Evolutionary conservation across 768 basidiomycete species (phyloP), one percentile per base, ranked within the genome.

Genomic region (Termitomyces titanicus): DNA sequence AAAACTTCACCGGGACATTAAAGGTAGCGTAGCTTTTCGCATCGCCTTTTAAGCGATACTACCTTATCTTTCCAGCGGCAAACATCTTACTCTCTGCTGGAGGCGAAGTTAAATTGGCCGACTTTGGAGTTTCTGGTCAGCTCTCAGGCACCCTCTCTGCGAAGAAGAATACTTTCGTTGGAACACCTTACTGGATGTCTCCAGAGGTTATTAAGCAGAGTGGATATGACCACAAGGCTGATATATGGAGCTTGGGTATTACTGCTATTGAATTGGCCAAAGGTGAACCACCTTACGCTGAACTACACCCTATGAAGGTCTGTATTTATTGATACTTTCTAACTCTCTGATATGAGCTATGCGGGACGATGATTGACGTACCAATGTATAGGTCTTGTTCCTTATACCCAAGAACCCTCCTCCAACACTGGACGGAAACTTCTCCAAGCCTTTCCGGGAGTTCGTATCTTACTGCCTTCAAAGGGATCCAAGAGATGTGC

Each of bases 171-270:
- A 99, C 96, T 0, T 98, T 95, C 68, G 96, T 96, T 31, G 93
- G 93, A 27, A 95, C 96, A 17, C 96, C 96, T 3, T 99, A 98
- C 68, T 99, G 97, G 97, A 99, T 99, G 97, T 94, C 93, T 7
- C 97, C 97, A 6, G 97, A 99, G 68, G 95, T 98, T 22, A 99
- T 99, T 77, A 98, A 98, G 70, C 97, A 99, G 73, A 96, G 94
- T 54, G 97, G 97, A 4, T 99, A 99, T 72, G 97, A 98, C 65
- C 90, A 95, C 69, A 98, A 98, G 68, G 97, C 97, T 15, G 97
- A 99, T 70, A 98, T 99, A 47, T 99, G 97, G 97, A 93, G 90
- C 70, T 74, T 99, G 59, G 97, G 96, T 13, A 96, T 96, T 63
- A 99, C 97, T 7, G 92, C 94, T 29, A 98, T 98, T 61, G 97